A percentile compares a stretch with the other conserved stretches of the same genome.
Evolutionary conservation across 257 asterid species (phyloP).

Genomic region (Solanum medicagineum): DNA sequence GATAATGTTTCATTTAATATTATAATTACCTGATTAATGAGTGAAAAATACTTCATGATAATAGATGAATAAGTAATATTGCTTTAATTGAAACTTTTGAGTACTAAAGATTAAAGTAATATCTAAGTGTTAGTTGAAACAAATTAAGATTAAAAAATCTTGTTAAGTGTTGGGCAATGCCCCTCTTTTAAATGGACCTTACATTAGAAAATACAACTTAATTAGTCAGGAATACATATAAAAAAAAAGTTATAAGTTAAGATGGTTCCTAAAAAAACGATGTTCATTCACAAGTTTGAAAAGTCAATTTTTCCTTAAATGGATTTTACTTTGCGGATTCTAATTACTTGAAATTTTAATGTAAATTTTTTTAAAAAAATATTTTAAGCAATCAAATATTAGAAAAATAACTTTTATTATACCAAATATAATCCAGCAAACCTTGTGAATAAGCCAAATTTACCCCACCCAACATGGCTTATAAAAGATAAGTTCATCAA

Average conservation of each 20-base stretch:
- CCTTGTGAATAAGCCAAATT: neutral
- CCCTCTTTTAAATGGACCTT: neutral
- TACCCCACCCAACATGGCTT: neutral
- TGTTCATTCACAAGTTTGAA: neutral
- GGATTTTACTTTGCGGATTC: neutral
- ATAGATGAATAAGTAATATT: neutral
- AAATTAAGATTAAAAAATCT: neutral
- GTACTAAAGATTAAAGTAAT: neutral
- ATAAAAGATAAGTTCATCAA: neutral
- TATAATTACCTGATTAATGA: neutral
- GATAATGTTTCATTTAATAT: too few relatives aligned
- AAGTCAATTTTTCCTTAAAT: neutral
- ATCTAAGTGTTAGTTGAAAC: neutral
- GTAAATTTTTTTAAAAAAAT: neutral
- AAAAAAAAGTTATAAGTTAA: neutral
- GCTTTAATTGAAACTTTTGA: neutral
- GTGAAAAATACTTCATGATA: neutral
- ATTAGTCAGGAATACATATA: neutral
- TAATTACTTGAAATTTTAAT: rapidly evolving
- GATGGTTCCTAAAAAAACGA: neutral
- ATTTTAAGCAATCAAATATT: neutral
- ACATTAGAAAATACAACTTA: neutral
- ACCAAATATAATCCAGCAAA: neutral
- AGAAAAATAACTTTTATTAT: neutral
- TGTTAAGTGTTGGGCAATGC: neutral